Percentiles rank a stretch among this genome's conserved stretches.
Conservation (phyloP, 257 asterid genomes). For the Fraxinus cuspidata region DNA sequence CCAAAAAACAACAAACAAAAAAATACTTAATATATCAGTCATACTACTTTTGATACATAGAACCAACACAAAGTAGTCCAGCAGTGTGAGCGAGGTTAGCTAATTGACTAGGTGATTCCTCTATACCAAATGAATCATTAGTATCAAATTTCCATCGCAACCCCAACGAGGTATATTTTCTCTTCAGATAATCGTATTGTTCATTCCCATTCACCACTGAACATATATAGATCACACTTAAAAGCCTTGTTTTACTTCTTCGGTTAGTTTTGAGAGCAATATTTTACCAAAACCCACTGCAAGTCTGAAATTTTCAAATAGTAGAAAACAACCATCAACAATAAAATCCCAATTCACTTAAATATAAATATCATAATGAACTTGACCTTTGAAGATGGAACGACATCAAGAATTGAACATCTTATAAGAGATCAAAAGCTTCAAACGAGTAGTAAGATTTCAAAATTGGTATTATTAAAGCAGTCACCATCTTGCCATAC, state of each 20-base stretch:
- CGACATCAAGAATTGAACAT: too few species aligned
- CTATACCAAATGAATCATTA: conserved; percentile 60
- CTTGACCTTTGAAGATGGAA: too few species aligned
- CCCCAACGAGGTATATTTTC: conserved; percentile 86
- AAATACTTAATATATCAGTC: too few species aligned
- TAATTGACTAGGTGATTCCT: conserved; percentile 84
- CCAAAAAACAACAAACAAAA: too few species aligned
- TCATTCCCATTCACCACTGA: conserved; percentile 17
- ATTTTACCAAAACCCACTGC: background rate
- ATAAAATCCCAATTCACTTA: too few species aligned
- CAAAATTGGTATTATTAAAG: too few species aligned
- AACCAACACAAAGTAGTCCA: conserved; percentile 82
- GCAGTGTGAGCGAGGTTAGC: conserved; percentile 95
- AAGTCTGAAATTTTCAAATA: background rate
- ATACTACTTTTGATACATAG: conserved; percentile 52
- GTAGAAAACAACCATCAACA: too few species aligned
- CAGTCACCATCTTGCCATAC: too few species aligned
- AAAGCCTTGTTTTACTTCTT: background rate
- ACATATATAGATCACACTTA: conserved; percentile 6
- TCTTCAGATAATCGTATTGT: conserved; percentile 72
- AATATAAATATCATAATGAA: too few species aligned
- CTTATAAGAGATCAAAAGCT: too few species aligned
- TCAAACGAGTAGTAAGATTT: too few species aligned
- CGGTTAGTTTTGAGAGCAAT: background rate
- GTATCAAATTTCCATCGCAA: conserved; percentile 66